A percentile compares a stretch with the other conserved stretches of the same genome.
Conservation (phyloP, 176 grass and related monocot species). For the Juncus effusus region DNA sequence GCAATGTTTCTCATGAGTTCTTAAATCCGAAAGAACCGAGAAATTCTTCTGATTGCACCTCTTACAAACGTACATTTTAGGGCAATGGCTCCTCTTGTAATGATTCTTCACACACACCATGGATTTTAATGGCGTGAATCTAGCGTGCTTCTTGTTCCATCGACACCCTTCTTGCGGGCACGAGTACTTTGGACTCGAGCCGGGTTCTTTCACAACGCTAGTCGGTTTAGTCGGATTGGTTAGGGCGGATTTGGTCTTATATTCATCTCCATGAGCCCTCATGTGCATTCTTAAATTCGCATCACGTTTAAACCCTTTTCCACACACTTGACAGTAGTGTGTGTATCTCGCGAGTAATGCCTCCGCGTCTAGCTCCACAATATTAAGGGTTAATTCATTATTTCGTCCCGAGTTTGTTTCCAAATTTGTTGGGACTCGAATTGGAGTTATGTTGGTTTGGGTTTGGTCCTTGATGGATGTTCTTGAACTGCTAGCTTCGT, state of each 20-base stretch:
- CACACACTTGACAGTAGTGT: constrained; percentile 36
- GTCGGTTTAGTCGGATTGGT: constrained; percentile 5
- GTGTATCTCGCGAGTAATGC: constrained; percentile 28
- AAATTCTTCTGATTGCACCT: constrained; percentile 33
- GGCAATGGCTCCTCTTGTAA: constrained; percentile 35
- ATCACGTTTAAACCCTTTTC: constrained; percentile 40
- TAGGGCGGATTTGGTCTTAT: constrained; percentile 22
- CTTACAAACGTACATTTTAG: constrained; percentile 40
- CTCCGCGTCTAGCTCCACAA: constrained; percentile 28
- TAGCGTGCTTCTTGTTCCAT: constrained; percentile 35
- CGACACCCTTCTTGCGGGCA: constrained; percentile 34
- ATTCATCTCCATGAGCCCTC: constrained; percentile 39
- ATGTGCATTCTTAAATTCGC: constrained; percentile 42
- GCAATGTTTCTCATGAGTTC: constrained; percentile 36
- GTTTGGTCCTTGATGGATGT: not conserved
- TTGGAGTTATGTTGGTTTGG: not conserved
- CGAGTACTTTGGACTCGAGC: constrained; percentile 19
- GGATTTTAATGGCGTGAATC: constrained; percentile 34
- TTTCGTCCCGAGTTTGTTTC: not conserved
- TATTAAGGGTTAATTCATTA: not conserved
- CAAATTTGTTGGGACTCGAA: not conserved
- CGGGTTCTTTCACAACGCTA: not conserved
- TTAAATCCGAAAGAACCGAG: constrained; percentile 33
- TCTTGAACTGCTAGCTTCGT: not conserved
- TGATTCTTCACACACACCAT: constrained; percentile 38